phyloP scores from a whole-genome alignment of 768 basidiomycete species.

The Leccinum subgranulosum region DNA sequence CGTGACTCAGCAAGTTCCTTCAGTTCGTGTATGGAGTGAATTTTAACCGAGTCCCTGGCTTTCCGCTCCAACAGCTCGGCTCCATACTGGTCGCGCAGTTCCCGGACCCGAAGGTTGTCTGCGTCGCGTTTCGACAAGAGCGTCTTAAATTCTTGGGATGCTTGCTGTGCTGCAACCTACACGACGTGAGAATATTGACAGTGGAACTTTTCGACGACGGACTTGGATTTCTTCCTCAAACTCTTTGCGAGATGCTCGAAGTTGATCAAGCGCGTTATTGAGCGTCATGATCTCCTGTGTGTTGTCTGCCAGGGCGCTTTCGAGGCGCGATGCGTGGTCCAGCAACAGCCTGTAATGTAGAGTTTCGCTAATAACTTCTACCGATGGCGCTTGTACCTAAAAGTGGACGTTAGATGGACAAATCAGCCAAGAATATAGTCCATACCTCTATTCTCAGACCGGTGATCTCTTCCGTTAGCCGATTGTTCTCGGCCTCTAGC shows the following conservation, averaged over 20 bases:
- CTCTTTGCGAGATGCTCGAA: constrained; percentile 41
- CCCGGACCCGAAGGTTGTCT: constrained; percentile 67
- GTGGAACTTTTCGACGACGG: constrained; percentile 21
- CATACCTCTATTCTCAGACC: constrained; percentile 46
- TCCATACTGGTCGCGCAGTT: constrained; percentile 62
- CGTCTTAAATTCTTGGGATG: constrained; percentile 59
- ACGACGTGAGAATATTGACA: constrained; percentile 12
- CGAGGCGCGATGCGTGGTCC: constrained; percentile 49
- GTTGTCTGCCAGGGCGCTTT: constrained; percentile 40
- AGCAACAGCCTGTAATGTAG: constrained; percentile 55
- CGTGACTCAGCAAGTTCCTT: constrained; percentile 64
- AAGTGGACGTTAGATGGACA: background rate
- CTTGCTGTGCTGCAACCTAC: constrained; percentile 43
- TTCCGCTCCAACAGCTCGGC: constrained; percentile 70
- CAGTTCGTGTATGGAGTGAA: constrained; percentile 59
- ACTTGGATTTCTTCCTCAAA: constrained; percentile 47
- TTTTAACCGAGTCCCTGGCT: constrained; percentile 57
- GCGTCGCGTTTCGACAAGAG: constrained; percentile 61
- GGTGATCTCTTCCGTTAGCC: constrained; percentile 44
- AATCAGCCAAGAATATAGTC: background rate
- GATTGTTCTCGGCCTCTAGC: constrained; percentile 44
- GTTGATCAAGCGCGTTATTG: constrained; percentile 42
- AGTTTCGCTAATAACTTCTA: constrained; percentile 45
- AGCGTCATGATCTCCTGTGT: constrained; percentile 38
- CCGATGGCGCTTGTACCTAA: constrained; percentile 42